Evolutionary conservation across 768 basidiomycete species (phyloP).

Genomic region (Austroboletus eburneus): DNA sequence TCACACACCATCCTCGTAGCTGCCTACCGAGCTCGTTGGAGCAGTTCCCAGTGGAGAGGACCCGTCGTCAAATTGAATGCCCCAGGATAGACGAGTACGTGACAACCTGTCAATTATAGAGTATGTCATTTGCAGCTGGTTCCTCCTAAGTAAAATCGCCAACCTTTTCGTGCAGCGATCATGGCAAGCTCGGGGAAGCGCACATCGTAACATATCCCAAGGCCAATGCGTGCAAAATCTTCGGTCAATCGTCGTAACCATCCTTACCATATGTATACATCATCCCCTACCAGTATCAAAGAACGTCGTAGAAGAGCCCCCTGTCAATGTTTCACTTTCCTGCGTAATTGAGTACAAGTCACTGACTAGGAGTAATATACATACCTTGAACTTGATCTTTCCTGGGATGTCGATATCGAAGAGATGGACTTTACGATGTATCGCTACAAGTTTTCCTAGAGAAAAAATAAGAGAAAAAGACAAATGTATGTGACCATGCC

Average conservation of each 20-base stretch:
- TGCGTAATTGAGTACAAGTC: constrained; percentile 29
- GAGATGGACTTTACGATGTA: constrained; percentile 91
- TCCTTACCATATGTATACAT: not conserved
- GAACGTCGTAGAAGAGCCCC: constrained; percentile 66
- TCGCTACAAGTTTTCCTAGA: constrained; percentile 79
- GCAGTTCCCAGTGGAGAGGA: constrained; percentile 92
- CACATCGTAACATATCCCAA: constrained; percentile 96
- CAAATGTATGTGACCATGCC: not conserved
- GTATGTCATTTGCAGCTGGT: not conserved
- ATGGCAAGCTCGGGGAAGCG: constrained; percentile 93
- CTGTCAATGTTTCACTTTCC: constrained; percentile 87
- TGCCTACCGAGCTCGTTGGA: constrained; percentile 75
- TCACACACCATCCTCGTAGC: not conserved
- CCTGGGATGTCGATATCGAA: constrained; percentile 98
- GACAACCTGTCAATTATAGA: constrained; percentile 54
- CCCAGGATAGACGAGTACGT: constrained; percentile 85
- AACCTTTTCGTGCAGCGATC: constrained; percentile 84
- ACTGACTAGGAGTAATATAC: not conserved
- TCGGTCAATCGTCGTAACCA: not conserved
- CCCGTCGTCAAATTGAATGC: constrained; percentile 97
- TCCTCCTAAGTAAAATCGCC: not conserved
- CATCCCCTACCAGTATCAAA: constrained; percentile 76
- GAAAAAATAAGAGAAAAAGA: constrained; percentile 1
- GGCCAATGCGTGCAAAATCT: constrained; percentile 97
- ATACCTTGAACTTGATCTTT: constrained; percentile 83